Base-by-base conservation (phyloP, 2,329 filamentous ascomycete species). In the Corinectria fuckeliana region DNA sequence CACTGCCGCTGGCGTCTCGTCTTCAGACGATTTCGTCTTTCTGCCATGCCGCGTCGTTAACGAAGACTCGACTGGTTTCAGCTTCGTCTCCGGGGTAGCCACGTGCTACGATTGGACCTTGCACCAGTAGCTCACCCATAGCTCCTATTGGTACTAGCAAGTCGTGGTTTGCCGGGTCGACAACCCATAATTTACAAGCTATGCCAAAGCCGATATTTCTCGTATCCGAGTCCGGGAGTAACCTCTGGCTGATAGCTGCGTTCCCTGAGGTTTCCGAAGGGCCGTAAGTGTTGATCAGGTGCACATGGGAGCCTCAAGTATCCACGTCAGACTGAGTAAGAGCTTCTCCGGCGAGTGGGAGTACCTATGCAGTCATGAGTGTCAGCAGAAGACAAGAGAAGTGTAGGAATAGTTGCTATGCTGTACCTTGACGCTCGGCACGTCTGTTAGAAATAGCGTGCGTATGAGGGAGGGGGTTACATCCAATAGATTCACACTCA, bases 21-120 rank as follows among this genome's bases (percentile, higher is more conserved):
- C 51, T 47, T 16, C 26, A 28, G 16, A 16, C 23, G 25, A 44
- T 23, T 41, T 42, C 58, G 25, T 26, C 25, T 26, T 26, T 4
- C 25, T 26, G 25, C 25, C 45, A 57, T 30, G 34, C 25, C 47
- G 50, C 50, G 39, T 32, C 25, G 23, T 36, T 28, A 34, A 52
- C 42, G 50, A 57, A 53, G 21, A 32, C 25, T 30, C 38, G 38
- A 39, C 47, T 28, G 16, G 82, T 84, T 62, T 81, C 80, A 18
- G 70, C 70, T 1, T 72, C 69, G 20, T 81, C 76, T 45, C 61
- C 50, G 9, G 50, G 42, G 32, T 63, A 63, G 25, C 56, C 61
- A 25, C 53, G 42, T 16, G 42, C 58, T 16, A 63, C 30, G 20
- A 48, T 38, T 21, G 52, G 56, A 30, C 60, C 60, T 30, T 59